phyloP scores from a whole-genome alignment of 768 basidiomycete genomes.

The Boletus pseudopeckii region DNA sequence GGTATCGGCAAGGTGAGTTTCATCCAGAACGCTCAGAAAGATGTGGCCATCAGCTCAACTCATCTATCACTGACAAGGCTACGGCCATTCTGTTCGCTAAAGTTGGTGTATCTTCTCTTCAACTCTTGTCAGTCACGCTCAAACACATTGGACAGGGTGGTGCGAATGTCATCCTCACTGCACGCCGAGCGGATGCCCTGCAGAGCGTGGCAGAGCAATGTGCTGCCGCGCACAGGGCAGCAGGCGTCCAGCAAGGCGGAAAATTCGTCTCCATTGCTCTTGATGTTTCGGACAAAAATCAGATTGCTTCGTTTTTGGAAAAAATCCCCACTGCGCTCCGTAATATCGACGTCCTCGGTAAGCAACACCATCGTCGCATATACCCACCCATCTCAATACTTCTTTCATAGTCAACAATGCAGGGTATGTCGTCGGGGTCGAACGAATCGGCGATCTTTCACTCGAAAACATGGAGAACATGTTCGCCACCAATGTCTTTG shows the following conservation, averaged over 20 bases:
- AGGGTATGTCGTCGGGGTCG: slow-evolving; percentile 86
- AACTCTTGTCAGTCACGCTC: background rate
- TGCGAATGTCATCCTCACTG: slow-evolving; percentile 82
- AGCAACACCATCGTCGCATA: slow-evolving; percentile 15
- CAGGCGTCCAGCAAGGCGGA: slow-evolving; percentile 73
- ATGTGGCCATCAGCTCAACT: background rate
- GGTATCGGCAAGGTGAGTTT: slow-evolving; percentile 84
- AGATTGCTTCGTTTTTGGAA: slow-evolving; percentile 65
- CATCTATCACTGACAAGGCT: slow-evolving; percentile 45
- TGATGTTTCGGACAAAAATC: slow-evolving; percentile 76
- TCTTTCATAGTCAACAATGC: slow-evolving; percentile 62
- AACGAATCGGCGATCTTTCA: slow-evolving; percentile 79
- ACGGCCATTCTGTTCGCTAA: slow-evolving; percentile 88
- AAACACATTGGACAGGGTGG: slow-evolving; percentile 53
- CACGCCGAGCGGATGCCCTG: slow-evolving; percentile 72
- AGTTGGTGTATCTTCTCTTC: slow-evolving; percentile 36
- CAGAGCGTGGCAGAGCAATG: slow-evolving; percentile 68
- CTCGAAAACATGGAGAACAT: slow-evolving; percentile 78
- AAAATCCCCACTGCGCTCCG: slow-evolving; percentile 69
- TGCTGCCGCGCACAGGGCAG: slow-evolving; percentile 63
- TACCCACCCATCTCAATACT: background rate
- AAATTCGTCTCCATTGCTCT: slow-evolving; percentile 68
- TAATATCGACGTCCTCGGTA: slow-evolving; percentile 81
- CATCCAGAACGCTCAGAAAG: background rate
- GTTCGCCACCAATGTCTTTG: slow-evolving; percentile 80